Base-by-base conservation (phyloP, 75 land plant species). In the Picea sitchensis region DNA sequence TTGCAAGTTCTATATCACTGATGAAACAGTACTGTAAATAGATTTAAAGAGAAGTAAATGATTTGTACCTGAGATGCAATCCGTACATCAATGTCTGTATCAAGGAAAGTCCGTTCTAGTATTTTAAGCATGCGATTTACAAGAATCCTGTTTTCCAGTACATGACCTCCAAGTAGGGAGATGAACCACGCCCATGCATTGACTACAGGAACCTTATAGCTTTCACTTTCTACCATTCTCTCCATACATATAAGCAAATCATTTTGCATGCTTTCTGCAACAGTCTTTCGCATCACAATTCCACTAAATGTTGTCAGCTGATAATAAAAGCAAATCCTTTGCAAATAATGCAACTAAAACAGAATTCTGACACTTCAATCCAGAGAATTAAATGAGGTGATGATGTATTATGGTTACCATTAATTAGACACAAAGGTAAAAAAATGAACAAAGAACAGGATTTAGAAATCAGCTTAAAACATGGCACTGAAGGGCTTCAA, bases 71-170 rank as follows among this genome's bases (percentile, higher is more conserved):
- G 73, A 69, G 73, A 69, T 69, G 73, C 73, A 69, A 69, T 69
- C 20, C 73, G 51, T 7, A 69, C 73, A 7, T 69, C 73, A 20
- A 69, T 41, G 73, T 69, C 73, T 69, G 51, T 69, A 41, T 69
- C 73, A 69, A 69, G 73, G 73, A 69, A 69, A 41, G 73, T 69
- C 23, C 41, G 73, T 69, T 41, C 73, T 69, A 69, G 73, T 41
- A 69, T n/a, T 69, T 69, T 69, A 44, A 69, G 41, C 73, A 69
- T 69, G 23, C 41, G 38, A 41, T 69, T 69, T 36, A 69, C 73
- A 69, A 69, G 73, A 38, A n/a, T 8, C 20, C 73, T 69, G 51
- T 69, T 69, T 44, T 69, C 47, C 73, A 69, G 73, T 69, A 69
- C 73, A 69, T 17, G 73, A 20, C 73, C 21, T 36, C 73, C 73